Evolutionary conservation across 2,329 filamentous ascomycete genomes (phyloP).

Genomic region (Grosmannia penicillata): DNA sequence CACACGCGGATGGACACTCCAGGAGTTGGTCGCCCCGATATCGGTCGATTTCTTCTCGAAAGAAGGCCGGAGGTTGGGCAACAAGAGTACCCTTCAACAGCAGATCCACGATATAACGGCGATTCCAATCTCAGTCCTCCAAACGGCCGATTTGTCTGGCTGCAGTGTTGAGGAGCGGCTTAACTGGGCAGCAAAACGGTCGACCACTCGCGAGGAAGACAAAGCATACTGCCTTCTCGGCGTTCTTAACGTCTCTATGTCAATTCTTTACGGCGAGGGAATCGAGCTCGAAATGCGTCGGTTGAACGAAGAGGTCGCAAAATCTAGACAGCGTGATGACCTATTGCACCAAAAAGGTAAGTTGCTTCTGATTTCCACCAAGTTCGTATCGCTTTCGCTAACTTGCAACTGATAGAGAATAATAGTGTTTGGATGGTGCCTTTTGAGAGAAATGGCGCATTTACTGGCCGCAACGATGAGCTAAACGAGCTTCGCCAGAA

Average conservation of each 20-base stretch:
- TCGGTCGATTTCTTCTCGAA: constrained; percentile 15
- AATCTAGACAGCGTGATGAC: not conserved
- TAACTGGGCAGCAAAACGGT: constrained; percentile 5
- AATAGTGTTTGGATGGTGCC: constrained; percentile 7
- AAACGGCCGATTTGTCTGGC: constrained; percentile 5
- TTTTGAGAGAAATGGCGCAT: constrained; percentile 14
- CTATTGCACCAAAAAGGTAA: not conserved
- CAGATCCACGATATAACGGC: constrained; percentile 13
- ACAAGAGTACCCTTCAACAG: constrained; percentile 12
- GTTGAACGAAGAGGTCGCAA: constrained; percentile 6
- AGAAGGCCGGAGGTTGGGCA: constrained; percentile 11
- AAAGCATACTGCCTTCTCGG: constrained; percentile 11
- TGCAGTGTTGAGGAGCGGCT: constrained; percentile 14
- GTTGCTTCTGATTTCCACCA: not conserved
- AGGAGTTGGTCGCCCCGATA: too few species aligned
- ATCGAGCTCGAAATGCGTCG: constrained; percentile 1
- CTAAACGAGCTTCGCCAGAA: constrained; percentile 8
- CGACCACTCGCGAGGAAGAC: constrained; percentile 9
- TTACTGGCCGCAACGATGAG: constrained; percentile 13
- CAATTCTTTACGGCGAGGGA: constrained; percentile 10
- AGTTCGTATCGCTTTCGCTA: not conserved
- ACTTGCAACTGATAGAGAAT: not conserved
- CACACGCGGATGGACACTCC: too few species aligned
- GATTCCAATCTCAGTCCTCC: constrained; percentile 11
- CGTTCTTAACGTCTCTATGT: constrained; percentile 9